These are phyloP conservation scores for Phytophthora ohioensis DNA, from an alignment of 352 stramenopile species.

Conservation along the genomic window DNA sequence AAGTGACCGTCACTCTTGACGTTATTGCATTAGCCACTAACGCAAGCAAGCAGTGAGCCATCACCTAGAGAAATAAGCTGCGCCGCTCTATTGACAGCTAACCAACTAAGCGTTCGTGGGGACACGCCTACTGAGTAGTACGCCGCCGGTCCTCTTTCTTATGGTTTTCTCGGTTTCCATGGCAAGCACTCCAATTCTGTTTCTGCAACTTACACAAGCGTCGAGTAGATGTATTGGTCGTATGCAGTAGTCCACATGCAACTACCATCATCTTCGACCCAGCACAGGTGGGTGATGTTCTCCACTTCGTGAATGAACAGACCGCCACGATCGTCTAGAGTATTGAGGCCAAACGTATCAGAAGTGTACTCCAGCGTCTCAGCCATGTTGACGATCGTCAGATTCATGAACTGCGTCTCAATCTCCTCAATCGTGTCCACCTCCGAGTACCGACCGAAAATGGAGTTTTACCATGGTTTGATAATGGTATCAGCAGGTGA, in stretches of 20 bases:
- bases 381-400: slow-evolving; percentile 42
- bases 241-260: slow-evolving; percentile 52
- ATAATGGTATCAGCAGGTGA: slow-evolving; percentile 49
- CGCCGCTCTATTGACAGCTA: too few relatives aligned
- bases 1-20: too few relatives aligned
- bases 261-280: slow-evolving; percentile 36
- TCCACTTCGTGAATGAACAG: slow-evolving; percentile 36
- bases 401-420: slow-evolving; percentile 27
- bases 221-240: slow-evolving; percentile 49
- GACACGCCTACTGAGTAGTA: not conserved
- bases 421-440: slow-evolving; percentile 29
- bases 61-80: too few relatives aligned
- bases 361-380: slow-evolving; percentile 44
- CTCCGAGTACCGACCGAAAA: slow-evolving; percentile 52
- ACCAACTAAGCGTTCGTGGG: too few relatives aligned
- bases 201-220: slow-evolving; percentile 23
- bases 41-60: too few relatives aligned
- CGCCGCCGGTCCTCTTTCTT: not conserved
- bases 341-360: slow-evolving; percentile 48
- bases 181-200: not conserved
- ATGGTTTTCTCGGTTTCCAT: not conserved
- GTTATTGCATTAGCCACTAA: too few relatives aligned
- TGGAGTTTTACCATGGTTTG: slow-evolving; percentile 49
- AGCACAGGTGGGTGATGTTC: slow-evolving; percentile 45
- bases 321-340: slow-evolving; percentile 43